phyloP scores from a whole-genome alignment of 192 early-diverging fungal species.

The Backusella psychrophila region DNA sequence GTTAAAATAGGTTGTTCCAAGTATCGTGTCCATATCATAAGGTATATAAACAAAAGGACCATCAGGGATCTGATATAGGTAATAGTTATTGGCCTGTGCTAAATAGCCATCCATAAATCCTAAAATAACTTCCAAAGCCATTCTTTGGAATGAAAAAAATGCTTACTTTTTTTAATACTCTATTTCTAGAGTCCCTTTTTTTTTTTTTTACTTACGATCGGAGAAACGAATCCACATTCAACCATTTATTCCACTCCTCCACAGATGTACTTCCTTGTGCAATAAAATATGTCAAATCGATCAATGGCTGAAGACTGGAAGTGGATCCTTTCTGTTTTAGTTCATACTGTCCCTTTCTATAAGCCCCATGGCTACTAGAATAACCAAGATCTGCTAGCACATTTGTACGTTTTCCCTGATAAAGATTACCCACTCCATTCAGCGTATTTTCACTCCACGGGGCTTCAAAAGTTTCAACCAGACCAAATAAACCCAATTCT shows the following conservation, averaged over 20 bases:
- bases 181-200: background rate
- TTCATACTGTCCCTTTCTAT: background rate
- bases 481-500: background rate
- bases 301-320: background rate
- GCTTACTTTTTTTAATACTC: background rate
- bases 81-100: background rate
- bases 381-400: background rate
- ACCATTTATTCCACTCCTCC: background rate
- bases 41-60: background rate
- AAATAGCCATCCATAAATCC: constrained; percentile 6
- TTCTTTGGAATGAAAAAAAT: background rate
- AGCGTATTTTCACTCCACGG: background rate
- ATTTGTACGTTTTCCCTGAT: background rate
- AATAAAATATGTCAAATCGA: background rate
- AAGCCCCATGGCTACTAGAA: background rate
- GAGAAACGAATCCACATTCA: background rate
- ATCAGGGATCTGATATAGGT: background rate
- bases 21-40: constrained; percentile 1
- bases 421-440: background rate
- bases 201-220: constrained; percentile 6
- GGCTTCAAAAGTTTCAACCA: background rate
- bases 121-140: background rate
- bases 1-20: background rate
- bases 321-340: background rate
- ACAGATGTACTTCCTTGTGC: background rate